A percentile compares a stretch with the other conserved stretches of the same genome.
Evolutionary conservation across 2,329 filamentous ascomycete species (phyloP).

Genomic region (Clarireedia hainanense): DNA sequence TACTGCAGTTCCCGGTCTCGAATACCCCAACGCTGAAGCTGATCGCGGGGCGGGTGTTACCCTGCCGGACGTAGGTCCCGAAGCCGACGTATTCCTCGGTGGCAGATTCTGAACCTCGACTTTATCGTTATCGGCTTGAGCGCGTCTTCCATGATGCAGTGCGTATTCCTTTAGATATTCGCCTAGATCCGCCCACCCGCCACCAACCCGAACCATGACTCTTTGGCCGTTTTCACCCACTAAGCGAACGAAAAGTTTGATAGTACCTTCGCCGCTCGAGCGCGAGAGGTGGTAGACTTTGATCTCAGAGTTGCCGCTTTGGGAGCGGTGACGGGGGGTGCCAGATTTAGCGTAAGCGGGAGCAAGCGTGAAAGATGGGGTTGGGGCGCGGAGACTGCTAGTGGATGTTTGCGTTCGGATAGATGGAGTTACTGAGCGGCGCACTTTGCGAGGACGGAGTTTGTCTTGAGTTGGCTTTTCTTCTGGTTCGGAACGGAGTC

Average conservation of each 20-base stretch:
- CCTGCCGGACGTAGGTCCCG: slow-evolving; percentile 27
- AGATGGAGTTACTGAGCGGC: slow-evolving; percentile 26
- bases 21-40: slow-evolving; percentile 15
- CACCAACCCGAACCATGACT: slow-evolving; percentile 96
- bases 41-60: slow-evolving; percentile 34
- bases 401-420: slow-evolving; percentile 17
- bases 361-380: slow-evolving; percentile 62
- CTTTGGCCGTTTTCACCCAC: slow-evolving; percentile 86
- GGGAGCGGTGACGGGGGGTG: slow-evolving; percentile 37
- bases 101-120: slow-evolving; percentile 51
- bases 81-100: slow-evolving; percentile 27
- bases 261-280: slow-evolving; percentile 74
- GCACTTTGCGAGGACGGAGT: slow-evolving; percentile 29
- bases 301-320: slow-evolving; percentile 61
- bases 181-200: slow-evolving; percentile 94
- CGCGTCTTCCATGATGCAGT: slow-evolving; percentile 76
- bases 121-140: slow-evolving; percentile 40
- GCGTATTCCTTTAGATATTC: slow-evolving; percentile 94
- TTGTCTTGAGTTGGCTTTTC: slow-evolving; percentile 24
- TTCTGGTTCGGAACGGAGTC: slow-evolving; percentile 50
- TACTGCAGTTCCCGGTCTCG: slow-evolving; percentile 19
- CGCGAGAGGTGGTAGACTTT: slow-evolving; percentile 88
- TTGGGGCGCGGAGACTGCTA: slow-evolving; percentile 39
- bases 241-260: slow-evolving; percentile 88
- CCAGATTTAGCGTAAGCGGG: slow-evolving; percentile 43